A percentile compares a stretch with the other conserved stretches of the same genome.
Evolutionary conservation across 169 alveolate genomes (phyloP).

Genomic region (Plasmodium chabaudi): DNA sequence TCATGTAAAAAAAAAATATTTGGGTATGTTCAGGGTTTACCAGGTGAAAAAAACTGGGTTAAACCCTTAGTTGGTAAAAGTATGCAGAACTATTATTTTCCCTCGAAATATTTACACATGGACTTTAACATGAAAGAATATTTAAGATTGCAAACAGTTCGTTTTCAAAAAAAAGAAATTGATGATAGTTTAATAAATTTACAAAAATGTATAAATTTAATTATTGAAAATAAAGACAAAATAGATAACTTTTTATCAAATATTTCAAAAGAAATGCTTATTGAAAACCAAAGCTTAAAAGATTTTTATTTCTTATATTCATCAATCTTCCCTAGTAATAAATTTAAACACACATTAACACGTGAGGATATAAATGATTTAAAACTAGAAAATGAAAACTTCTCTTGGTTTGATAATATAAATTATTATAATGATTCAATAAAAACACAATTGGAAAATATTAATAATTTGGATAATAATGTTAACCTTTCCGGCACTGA

Average conservation of each 20-base stretch:
- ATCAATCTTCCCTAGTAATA: conserved; percentile 54
- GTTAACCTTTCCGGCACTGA: background rate
- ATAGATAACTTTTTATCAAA: conserved; percentile 56
- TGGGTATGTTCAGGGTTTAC: conserved; percentile 77
- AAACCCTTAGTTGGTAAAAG: conserved; percentile 84
- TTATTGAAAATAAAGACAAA: conserved; percentile 62
- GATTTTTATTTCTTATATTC: conserved; percentile 65
- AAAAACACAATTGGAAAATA: conserved; percentile 1
- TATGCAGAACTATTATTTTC: conserved; percentile 85
- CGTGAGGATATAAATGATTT: conserved; percentile 54
- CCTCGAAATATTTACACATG: conserved; percentile 85
- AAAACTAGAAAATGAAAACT: conserved; percentile 29
- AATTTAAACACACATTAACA: conserved; percentile 13
- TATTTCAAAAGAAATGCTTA: conserved; percentile 42
- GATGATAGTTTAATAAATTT: conserved; percentile 62
- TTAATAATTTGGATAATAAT: background rate
- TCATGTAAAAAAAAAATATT: conserved; percentile 73
- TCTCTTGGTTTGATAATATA: conserved; percentile 50
- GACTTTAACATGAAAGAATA: conserved; percentile 84
- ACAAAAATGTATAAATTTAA: conserved; percentile 62
- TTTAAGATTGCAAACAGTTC: conserved; percentile 83
- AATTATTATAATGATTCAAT: background rate
- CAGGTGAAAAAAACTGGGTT: conserved; percentile 86
- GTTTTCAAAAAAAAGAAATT: conserved; percentile 76
- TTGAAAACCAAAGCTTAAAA: conserved; percentile 72